phyloP scores from a whole-genome alignment of 2,329 filamentous ascomycete genomes.

The Fusarium sororula region DNA sequence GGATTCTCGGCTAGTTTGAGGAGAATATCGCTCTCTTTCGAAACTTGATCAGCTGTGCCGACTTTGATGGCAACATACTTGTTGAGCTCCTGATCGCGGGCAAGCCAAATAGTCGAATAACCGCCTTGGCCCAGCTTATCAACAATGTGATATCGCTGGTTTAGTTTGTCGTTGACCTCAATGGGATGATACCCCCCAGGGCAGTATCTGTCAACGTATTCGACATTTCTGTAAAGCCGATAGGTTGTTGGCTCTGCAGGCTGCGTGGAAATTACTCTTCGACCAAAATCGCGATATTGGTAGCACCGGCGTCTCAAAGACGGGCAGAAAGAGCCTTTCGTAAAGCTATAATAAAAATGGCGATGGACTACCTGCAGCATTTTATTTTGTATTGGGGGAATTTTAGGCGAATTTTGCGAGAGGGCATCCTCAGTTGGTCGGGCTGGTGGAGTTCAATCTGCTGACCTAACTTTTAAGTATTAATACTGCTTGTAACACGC shows the following conservation, averaged over 20 bases:
- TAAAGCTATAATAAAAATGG: accelerated
- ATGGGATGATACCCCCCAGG: neutral
- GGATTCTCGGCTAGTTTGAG: accelerated
- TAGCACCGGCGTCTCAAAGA: neutral
- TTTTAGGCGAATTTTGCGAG: too few relatives aligned
- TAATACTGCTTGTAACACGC: too few relatives aligned
- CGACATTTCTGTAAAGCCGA: neutral
- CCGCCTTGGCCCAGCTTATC: neutral
- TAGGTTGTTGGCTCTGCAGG: too few relatives aligned
- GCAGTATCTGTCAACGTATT: neutral
- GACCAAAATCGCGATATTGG: too few relatives aligned
- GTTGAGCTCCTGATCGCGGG: neutral
- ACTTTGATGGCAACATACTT: neutral
- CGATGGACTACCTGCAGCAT: too few relatives aligned
- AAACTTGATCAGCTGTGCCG: neutral
- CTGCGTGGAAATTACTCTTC: too few relatives aligned
- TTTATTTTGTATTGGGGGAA: too few relatives aligned
- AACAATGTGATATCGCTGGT: neutral
- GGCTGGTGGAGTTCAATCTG: too few relatives aligned
- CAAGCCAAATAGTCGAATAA: neutral
- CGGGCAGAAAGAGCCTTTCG: too few relatives aligned
- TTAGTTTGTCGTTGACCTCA: accelerated
- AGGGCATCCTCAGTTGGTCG: too few relatives aligned
- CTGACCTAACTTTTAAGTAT: too few relatives aligned
- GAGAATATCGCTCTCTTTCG: neutral